Evolutionary conservation across 2,329 filamentous ascomycete genomes (phyloP).

Genomic region (Grosmannia clavigera): DNA sequence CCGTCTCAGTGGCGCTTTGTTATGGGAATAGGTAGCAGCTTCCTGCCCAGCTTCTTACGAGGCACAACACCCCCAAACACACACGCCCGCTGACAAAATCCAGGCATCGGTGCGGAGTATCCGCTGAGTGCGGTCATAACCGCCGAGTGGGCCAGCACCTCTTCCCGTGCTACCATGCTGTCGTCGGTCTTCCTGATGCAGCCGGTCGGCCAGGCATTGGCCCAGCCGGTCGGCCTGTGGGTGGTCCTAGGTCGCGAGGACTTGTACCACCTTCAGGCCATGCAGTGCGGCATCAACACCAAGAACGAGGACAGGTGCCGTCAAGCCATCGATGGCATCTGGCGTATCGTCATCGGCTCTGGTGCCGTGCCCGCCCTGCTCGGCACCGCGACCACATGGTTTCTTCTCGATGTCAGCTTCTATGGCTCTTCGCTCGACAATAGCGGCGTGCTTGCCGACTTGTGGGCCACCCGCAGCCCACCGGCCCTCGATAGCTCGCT

Average conservation of each 20-base stretch:
- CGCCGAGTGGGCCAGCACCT: slow-evolving; percentile 50
- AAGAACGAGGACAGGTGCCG: slow-evolving; percentile 32
- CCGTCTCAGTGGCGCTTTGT: slow-evolving; percentile 34
- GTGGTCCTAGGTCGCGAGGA: slow-evolving; percentile 34
- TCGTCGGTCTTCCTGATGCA: slow-evolving; percentile 59
- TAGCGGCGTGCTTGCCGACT: slow-evolving; percentile 26
- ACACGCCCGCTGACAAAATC: slow-evolving; percentile 1
- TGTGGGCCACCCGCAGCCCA: slow-evolving; percentile 26
- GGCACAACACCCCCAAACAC: not conserved
- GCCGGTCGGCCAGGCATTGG: slow-evolving; percentile 52
- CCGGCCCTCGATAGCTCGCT: slow-evolving; percentile 24
- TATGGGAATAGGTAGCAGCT: slow-evolving; percentile 33
- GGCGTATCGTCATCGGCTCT: slow-evolving; percentile 55
- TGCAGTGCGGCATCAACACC: slow-evolving; percentile 35
- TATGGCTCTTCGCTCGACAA: slow-evolving; percentile 42
- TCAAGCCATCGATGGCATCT: slow-evolving; percentile 44
- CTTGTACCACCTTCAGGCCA: slow-evolving; percentile 27
- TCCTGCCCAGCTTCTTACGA: not conserved
- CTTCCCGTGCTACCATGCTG: slow-evolving; percentile 55
- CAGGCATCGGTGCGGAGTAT: slow-evolving; percentile 56
- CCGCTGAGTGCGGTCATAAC: slow-evolving; percentile 56
- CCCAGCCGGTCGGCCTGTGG: slow-evolving; percentile 47
- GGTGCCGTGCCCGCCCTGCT: slow-evolving; percentile 49
- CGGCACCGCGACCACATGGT: slow-evolving; percentile 36
- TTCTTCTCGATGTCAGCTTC: slow-evolving; percentile 44